Evolutionary conservation across 2,329 filamentous ascomycete genomes (phyloP).

Genomic region (Xylariaceae sp.): DNA sequence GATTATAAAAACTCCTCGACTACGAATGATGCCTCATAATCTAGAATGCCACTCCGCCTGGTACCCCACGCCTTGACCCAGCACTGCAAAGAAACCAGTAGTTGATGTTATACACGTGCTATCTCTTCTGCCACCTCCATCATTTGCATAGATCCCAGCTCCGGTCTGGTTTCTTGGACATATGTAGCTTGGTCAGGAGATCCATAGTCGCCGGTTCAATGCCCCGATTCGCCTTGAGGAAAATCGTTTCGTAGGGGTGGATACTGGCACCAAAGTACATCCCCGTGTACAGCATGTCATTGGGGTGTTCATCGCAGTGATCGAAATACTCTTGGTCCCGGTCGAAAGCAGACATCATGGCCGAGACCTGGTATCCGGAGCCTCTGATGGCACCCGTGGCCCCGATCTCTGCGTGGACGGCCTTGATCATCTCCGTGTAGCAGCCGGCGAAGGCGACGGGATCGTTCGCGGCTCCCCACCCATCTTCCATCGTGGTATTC

Average conservation of each 20-base stretch:
- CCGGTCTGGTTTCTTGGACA: conserved; percentile 11
- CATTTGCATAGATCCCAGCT: conserved; percentile 23
- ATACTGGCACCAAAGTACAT: conserved; percentile 30
- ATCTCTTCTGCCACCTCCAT: background rate
- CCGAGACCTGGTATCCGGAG: conserved; percentile 30
- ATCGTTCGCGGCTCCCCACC: conserved; percentile 20
- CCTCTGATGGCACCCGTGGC: conserved; percentile 24
- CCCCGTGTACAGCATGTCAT: conserved; percentile 22
- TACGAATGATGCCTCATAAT: no score
- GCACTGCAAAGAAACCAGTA: no score
- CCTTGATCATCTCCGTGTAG: conserved; percentile 22
- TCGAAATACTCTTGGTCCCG: conserved; percentile 17
- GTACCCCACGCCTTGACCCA: no score
- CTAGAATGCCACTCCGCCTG: no score
- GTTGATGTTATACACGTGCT: no score
- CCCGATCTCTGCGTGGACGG: conserved; percentile 29
- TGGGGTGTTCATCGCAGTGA: conserved; percentile 16
- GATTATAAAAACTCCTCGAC: no score
- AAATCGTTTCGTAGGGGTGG: conserved; percentile 35
- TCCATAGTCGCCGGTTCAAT: conserved; percentile 24
- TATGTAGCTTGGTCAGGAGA: conserved; percentile 29
- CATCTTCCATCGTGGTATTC: conserved; percentile 13
- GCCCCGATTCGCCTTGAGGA: conserved; percentile 30
- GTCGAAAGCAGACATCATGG: conserved; percentile 28
- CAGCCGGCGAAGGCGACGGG: conserved; percentile 26